Conservation (phyloP, 169 alveolate genomes). For the Cryptosporidium sp. region DNA sequence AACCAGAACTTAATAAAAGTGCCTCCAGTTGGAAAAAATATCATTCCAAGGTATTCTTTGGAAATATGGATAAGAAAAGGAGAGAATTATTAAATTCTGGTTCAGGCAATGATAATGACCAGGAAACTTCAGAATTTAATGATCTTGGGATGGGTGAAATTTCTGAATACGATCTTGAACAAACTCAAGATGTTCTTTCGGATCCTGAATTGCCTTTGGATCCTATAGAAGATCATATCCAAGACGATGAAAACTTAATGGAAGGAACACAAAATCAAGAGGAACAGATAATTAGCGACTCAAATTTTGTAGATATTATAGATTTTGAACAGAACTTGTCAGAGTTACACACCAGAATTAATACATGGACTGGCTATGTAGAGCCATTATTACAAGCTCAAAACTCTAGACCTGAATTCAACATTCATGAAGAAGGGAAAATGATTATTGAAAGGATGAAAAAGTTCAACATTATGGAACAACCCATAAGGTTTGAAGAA, state of each 20-base stretch:
- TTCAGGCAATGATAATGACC: background rate
- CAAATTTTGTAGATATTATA: background rate
- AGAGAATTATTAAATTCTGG: background rate
- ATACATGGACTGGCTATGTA: constrained; percentile 45
- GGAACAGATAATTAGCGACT: background rate
- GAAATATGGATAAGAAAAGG: constrained; percentile 1
- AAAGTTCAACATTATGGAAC: background rate
- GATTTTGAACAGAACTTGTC: constrained; percentile 18
- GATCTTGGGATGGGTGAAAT: background rate
- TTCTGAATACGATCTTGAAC: background rate
- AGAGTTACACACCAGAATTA: constrained; percentile 49
- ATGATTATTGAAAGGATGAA: constrained; percentile 42
- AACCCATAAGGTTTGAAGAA: constrained; percentile 1
- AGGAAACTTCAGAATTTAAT: background rate
- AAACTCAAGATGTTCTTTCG: constrained; percentile 8
- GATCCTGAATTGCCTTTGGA: background rate
- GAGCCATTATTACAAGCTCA: constrained; percentile 52
- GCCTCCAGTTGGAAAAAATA: constrained; percentile 47
- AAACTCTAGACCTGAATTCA: constrained; percentile 55
- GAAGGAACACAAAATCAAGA: background rate
- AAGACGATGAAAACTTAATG: background rate
- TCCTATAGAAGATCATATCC: background rate
- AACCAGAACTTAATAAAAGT: constrained; percentile 20
- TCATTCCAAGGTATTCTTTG: constrained; percentile 21
- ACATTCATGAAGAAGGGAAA: constrained; percentile 39